Conservation (phyloP, 768 basidiomycete genomes). For the Macrocybe gigantea region DNA sequence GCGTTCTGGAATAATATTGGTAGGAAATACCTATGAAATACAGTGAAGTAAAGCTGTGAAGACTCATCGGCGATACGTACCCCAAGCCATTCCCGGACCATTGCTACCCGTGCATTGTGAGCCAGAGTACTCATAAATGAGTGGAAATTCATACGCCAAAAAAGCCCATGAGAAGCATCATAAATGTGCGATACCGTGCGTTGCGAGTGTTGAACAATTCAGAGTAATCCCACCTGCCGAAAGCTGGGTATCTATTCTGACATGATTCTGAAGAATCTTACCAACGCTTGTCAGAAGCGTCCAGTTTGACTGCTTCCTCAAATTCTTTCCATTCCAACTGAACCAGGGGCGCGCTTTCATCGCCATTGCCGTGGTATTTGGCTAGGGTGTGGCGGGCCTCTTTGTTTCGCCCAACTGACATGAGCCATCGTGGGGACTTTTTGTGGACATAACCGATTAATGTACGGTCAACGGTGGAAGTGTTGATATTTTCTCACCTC, state of each 20-base stretch:
- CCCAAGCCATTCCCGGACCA: slow-evolving; percentile 53
- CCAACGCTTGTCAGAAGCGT: slow-evolving; percentile 56
- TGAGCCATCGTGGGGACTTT: slow-evolving; percentile 52
- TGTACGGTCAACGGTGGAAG: neutral
- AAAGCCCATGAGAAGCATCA: slow-evolving; percentile 49
- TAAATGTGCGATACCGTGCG: slow-evolving; percentile 37
- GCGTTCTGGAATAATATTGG: slow-evolving; percentile 35
- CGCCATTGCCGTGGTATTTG: slow-evolving; percentile 48
- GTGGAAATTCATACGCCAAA: slow-evolving; percentile 33
- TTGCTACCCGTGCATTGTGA: slow-evolving; percentile 23
- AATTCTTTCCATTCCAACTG: slow-evolving; percentile 46
- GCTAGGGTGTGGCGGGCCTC: slow-evolving; percentile 42
- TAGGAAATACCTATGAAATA: slow-evolving; percentile 30
- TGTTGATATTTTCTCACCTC: slow-evolving; percentile 20
- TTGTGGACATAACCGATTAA: neutral
- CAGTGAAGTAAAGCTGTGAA: neutral
- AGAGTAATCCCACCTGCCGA: slow-evolving; percentile 42
- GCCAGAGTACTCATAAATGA: neutral
- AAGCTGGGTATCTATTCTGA: neutral
- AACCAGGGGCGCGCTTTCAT: slow-evolving; percentile 44
- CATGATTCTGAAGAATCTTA: slow-evolving; percentile 15
- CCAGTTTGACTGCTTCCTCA: slow-evolving; percentile 39
- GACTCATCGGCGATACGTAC: slow-evolving; percentile 12
- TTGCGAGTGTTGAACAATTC: slow-evolving; percentile 42
- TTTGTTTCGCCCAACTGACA: slow-evolving; percentile 40